Evolutionary conservation across 2,329 filamentous ascomycete genomes (phyloP), one percentile per base, ranked within the genome.

Genomic region (Colletotrichum costaricense): DNA sequence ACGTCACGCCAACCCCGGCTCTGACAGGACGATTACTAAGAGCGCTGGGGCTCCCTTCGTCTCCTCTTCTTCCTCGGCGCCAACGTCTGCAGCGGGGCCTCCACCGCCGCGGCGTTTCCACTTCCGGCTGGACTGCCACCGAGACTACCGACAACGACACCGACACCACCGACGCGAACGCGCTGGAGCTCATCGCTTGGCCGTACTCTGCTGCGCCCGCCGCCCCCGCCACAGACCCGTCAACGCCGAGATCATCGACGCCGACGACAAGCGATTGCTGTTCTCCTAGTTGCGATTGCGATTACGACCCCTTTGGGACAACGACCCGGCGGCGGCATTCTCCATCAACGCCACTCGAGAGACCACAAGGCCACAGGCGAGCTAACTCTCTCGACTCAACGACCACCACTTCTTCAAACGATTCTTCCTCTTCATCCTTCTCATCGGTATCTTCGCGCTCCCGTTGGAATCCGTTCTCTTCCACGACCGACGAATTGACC

Each of bases 21-120:
- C 26, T 65, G 24, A 54, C 63, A 65, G 52, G 78, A 38, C 76
- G 81, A 81, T 83, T 82, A 83, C 78, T 83, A 80, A 83, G 80
- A 75, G 66, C 77, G 52, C 72, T 78, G 72, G 65, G 67, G 55
- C 55, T 72, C 28, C 67, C 70, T 69, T 69, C 69, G 60, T 49
- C 42, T 49, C 19, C 42, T 49, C 42, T 49, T 22, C 16, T 49
- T 22, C 16, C 16, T 24, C 68, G 19, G 16, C 24, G 49, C 65
- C 33, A 68, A 30, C 42, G 42, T 62, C 56, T 64, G 4, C 67
- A 65, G 70, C 70, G 70, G 68, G 57, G 68, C 72, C n/a, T 12
- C 63, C n/a, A 7, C 52, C 16, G 52, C 63, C 30, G 8, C 56
- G 42, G 56, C 54, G 72, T 58, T 63, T 49, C 63, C 57, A 63